Conservation (phyloP, 176 grass and related monocot genomes). For the Cenchrus purpureus region DNA sequence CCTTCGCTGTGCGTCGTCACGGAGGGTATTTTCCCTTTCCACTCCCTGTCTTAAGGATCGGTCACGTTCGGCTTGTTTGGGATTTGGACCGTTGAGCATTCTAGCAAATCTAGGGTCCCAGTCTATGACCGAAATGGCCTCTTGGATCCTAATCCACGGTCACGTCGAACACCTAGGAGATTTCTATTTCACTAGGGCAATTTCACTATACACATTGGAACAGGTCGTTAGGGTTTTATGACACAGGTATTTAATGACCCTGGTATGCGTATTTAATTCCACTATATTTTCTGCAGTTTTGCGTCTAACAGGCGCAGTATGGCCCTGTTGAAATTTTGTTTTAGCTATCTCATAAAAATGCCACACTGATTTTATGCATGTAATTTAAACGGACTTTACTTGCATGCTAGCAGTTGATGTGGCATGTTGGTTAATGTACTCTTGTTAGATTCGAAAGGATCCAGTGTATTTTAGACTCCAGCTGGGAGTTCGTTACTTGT, state of each 20-base stretch:
- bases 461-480: not conserved
- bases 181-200: not conserved
- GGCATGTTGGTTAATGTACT: not conserved
- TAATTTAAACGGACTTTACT: not conserved
- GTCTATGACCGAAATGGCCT: not conserved
- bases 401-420: not conserved
- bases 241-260: not conserved
- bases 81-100: conserved; percentile 35
- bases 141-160: not conserved
- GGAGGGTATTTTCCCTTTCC: conserved; percentile 24
- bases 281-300: not conserved
- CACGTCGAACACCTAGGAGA: not conserved
- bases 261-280: not conserved
- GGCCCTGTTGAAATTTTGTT: not conserved
- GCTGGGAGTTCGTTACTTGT: not conserved
- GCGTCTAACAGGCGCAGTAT: not conserved
- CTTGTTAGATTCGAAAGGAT: not conserved
- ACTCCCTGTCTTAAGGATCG: conserved; percentile 10
- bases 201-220: conserved; percentile 21
- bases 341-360: not conserved
- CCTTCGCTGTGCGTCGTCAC: conserved; percentile 3
- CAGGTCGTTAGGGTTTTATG: conserved; percentile 44
- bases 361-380: not conserved
- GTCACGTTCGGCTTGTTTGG: not conserved
- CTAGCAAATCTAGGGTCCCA: conserved; percentile 30